Conservation (phyloP, 1,284 basidiomycete species). For the Trichosporon faecale region DNA sequence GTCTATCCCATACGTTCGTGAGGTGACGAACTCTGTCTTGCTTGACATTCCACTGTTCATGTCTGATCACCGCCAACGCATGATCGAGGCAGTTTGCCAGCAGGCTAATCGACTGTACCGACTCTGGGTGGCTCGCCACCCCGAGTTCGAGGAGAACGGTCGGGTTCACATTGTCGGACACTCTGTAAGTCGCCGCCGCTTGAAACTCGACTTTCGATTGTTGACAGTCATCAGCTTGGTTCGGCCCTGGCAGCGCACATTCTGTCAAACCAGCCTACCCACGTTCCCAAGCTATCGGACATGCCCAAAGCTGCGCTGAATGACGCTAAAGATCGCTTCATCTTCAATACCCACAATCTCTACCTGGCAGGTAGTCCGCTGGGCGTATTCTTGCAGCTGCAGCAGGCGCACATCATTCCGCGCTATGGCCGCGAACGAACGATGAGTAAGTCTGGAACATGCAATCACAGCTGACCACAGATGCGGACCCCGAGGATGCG, state of each 20-base stretch:
- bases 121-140: constrained; percentile 58
- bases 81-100: constrained; percentile 56
- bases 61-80: constrained; percentile 56
- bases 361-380: constrained; percentile 58
- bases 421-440: constrained; percentile 56
- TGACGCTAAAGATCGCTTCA: constrained; percentile 46
- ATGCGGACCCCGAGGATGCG: constrained; percentile 21
- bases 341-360: constrained; percentile 56
- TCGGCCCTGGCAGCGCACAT: constrained; percentile 58
- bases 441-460: constrained; percentile 36
- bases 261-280: constrained; percentile 58
- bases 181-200: constrained; percentile 48
- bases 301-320: constrained; percentile 48
- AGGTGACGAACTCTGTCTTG: constrained; percentile 55
- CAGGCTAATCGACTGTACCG: constrained; percentile 56
- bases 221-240: constrained; percentile 50
- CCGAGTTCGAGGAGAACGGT: constrained; percentile 54
- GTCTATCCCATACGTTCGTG: constrained; percentile 55
- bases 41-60: constrained; percentile 56
- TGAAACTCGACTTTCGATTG: no score
- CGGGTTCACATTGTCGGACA: constrained; percentile 54
- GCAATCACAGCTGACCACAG: constrained; percentile 9
- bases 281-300: constrained; percentile 51
- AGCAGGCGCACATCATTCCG: constrained; percentile 58
- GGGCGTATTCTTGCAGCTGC: constrained; percentile 57